Base-by-base conservation (phyloP, 1,139 yeast genomes). In the Hansenula anomala region DNA sequence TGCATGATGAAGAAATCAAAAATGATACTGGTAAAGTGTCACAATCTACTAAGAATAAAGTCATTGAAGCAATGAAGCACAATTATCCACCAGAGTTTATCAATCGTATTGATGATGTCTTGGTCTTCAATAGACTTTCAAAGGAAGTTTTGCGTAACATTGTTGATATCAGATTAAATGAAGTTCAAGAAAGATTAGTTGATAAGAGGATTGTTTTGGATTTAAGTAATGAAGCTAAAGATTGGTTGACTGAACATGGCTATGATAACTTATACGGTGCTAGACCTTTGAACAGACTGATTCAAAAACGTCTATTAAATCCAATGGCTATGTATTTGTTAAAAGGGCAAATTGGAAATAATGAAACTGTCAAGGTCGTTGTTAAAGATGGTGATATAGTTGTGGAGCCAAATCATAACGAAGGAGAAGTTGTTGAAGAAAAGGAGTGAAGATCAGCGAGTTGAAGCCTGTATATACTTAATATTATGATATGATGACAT, bases 261-360 rank as follows among this genome's bases (percentile, higher is more conserved):
- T 92, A 90, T 59, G 97, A 90, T 56, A 88, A 88, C 25, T 61
- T 80, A 33, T 92, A 90, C 56, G 98, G 98, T 50, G 98, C 98
- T 1, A 77, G 98, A 58, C 98, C 98, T 8, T 73, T 92, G 58
- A 92, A 92, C 68, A 76, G 98, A 52, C 75, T 89, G 29, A 78
- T 92, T 44, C 96, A 88, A 59, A 87, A 84, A 67, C 67, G 73
- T 49, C 60, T 92, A 16, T 69, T 92, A 61, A 89, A 90, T 57
- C 96, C 97, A 27, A 73, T 92, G 73, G 95, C 97, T 1, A 72
- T 77, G 59, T 67, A 75, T 52, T 61, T 92, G 66, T 76, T 92
- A 47, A 79, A 79, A 54, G 97, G 97, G 4, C 83, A 83, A 52
- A 71, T 92, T 15, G 73, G 73, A 47, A 77, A 80, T 39, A 81